phyloP scores from a whole-genome alignment of 306 rosid species.

The Cercis canadensis region DNA sequence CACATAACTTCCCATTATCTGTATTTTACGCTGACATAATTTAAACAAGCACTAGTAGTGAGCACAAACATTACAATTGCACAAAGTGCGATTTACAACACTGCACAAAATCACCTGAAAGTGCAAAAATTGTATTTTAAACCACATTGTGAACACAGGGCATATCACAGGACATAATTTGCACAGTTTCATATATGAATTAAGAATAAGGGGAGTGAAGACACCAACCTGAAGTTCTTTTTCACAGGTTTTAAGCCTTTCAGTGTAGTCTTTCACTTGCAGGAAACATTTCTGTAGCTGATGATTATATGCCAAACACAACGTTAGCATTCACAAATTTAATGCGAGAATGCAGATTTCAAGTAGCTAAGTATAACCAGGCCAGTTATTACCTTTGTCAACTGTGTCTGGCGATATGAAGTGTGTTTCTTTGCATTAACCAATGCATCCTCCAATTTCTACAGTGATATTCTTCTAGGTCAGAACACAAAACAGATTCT shows the following conservation, averaged over 20 bases:
- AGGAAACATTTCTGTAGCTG: constrained; percentile 77
- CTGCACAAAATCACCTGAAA: neutral
- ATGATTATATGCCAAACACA: constrained; percentile 40
- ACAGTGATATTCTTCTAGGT: constrained; percentile 43
- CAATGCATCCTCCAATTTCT: constrained; percentile 93
- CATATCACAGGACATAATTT: constrained; percentile 14
- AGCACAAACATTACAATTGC: too few species aligned
- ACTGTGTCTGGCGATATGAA: constrained; percentile 66
- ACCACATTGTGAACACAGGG: constrained; percentile 20
- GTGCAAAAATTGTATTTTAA: neutral
- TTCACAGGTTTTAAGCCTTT: constrained; percentile 69
- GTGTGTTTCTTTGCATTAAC: constrained; percentile 73
- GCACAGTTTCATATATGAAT: constrained; percentile 29
- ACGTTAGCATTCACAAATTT: constrained; percentile 33
- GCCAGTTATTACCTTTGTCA: constrained; percentile 66
- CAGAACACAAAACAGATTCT: constrained; percentile 34
- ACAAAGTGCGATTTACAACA: constrained; percentile 8
- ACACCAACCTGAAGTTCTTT: constrained; percentile 85
- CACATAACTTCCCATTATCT: too few species aligned
- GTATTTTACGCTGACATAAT: too few species aligned
- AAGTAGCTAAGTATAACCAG: constrained; percentile 19
- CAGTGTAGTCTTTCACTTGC: constrained; percentile 65
- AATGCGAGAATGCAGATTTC: constrained; percentile 2
- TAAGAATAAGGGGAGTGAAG: neutral
- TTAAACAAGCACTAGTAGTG: too few species aligned